Evolutionary conservation across 306 rosid species (phyloP), one percentile per base, ranked within the genome.

Genomic region (Trifolium repens): DNA sequence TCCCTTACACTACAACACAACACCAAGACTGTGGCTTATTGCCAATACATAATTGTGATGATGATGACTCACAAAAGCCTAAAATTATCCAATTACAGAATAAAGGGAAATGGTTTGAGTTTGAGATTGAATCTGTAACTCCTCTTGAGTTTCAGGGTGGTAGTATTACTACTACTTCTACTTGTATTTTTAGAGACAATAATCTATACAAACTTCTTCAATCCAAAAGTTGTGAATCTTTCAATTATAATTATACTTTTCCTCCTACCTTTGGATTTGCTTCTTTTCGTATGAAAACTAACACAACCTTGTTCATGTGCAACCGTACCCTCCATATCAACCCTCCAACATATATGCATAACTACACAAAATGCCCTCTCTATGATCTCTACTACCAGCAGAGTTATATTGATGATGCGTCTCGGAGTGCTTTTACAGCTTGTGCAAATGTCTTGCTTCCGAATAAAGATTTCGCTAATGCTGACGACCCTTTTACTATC

Each of bases 401-500:
- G 13, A 13, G 0, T 1, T 0, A 0, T 7, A 11, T 7, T 22
- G 3, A 24, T 9, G 24, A 69, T 54, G 7, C 0, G 4, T 13
- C 16, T 16, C 16, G 0, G n/a, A 35, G 47, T 26, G 52, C 67
- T 65, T 69, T 63, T 37, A 7, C 7, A 14, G 17, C n/a, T 26
- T 84, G 93, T 69, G 65, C 87, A 4, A 49, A 5, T 13, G 46
- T 80, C 32, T 15, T 6, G 14, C 87, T 86, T 66, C 92, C 88
- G 15, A 30, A 8, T 59, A 78, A 43, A 37, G 86, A 80, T 37
- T 5, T 70, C 13, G 50, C 83, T 34, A 76, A 50, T 3, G 5
- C 46, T 16, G 0, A 0, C 0, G 58, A 72, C 40, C 83, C 68
- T 1, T 78, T 75, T 35, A 5, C 14, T 3, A 64, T 81, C 22